Evolutionary conservation across 148 eudicot genomes (phyloP).

Genomic region (Spergularia bocconei): DNA sequence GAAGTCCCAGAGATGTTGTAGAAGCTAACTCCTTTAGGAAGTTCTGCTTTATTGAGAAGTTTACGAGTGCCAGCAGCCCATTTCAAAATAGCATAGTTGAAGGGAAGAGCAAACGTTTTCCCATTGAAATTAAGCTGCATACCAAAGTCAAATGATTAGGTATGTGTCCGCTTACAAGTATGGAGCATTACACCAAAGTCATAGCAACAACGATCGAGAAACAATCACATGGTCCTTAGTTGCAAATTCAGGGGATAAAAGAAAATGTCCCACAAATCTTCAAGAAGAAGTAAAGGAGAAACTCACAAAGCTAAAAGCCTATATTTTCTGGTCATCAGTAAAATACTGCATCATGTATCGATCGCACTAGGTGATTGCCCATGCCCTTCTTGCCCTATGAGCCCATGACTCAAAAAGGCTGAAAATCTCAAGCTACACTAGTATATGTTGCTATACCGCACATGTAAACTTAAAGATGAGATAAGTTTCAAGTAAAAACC

Average conservation of each 20-base stretch:
- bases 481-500: conserved; percentile 41
- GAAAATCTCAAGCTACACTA: no score
- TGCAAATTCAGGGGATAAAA: background rate
- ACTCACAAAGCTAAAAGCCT: background rate
- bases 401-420: no score
- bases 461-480: background rate
- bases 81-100: conserved; percentile 63
- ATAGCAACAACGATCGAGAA: background rate
- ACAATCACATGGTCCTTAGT: background rate
- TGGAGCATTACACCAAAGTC: background rate
- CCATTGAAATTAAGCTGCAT: conserved; percentile 68
- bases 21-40: conserved; percentile 68
- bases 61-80: conserved; percentile 82
- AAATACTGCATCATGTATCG: no score
- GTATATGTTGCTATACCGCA: no score
- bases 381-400: no score
- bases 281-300: conserved; percentile 3
- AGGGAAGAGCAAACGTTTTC: conserved; percentile 70
- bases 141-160: background rate
- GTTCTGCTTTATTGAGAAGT: conserved; percentile 55
- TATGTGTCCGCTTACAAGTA: background rate
- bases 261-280: background rate
- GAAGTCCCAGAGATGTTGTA: conserved; percentile 88
- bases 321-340: background rate
- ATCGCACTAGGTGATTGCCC: no score